These are phyloP conservation scores for Trichoderma aggressivum DNA, from an alignment of 2,329 filamentous ascomycete genomes.

Conservation along the genomic window DNA sequence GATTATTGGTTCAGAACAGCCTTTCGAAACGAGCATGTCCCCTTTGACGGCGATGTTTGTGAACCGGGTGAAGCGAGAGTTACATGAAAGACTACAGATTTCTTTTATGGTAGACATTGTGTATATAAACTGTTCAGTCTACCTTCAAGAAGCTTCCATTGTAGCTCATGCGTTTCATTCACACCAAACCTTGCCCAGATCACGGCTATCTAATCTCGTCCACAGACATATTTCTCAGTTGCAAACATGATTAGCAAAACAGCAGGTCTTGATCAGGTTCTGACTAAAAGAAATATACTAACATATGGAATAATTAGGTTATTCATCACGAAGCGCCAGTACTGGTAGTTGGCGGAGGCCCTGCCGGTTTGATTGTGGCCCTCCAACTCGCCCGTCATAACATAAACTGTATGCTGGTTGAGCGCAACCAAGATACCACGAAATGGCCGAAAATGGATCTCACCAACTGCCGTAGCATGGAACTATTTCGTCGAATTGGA, in stretches of 20 bases:
- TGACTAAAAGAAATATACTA: no score
- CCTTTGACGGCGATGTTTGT: not conserved
- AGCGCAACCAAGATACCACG: conserved; percentile 9
- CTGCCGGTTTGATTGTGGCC: not conserved
- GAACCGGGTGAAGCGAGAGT: not conserved
- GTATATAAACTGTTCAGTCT: not conserved
- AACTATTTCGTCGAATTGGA: not conserved
- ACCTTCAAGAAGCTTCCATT: no score
- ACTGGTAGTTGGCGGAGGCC: not conserved
- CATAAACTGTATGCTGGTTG: not conserved
- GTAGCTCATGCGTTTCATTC: not conserved
- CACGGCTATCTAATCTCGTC: not conserved
- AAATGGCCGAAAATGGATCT: conserved; percentile 15
- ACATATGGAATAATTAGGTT: not conserved
- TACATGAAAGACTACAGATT: not conserved
- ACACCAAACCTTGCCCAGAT: not conserved
- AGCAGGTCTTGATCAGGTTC: not conserved
- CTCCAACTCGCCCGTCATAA: not conserved
- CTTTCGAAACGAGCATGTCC: not conserved
- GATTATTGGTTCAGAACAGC: not conserved
- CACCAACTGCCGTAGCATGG: conserved; percentile 8
- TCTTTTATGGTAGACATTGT: not conserved
- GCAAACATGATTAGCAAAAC: not conserved
- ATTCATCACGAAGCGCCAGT: not conserved
- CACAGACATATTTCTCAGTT: not conserved